phyloP scores from a whole-genome alignment of 2,329 filamentous ascomycete genomes.

The Verticillium klebahnii region DNA sequence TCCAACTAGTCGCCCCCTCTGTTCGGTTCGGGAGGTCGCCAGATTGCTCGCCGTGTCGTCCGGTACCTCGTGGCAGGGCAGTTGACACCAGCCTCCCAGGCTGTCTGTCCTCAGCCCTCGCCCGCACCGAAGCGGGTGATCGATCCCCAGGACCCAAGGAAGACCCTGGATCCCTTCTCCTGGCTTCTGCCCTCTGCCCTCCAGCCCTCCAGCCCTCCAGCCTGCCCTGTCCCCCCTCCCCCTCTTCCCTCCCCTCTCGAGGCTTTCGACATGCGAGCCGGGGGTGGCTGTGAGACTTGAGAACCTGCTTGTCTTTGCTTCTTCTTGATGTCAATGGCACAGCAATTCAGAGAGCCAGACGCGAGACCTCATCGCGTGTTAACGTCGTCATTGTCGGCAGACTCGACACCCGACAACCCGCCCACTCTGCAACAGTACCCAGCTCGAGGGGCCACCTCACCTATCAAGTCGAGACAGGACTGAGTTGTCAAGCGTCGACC shows the following conservation, averaged over 20 bases:
- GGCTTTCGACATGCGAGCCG: not conserved
- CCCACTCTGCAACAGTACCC: not conserved
- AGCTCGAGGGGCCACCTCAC: not conserved
- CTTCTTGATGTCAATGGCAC: not conserved
- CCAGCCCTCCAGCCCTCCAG: not conserved
- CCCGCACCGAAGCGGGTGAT: not conserved
- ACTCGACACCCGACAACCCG: not conserved
- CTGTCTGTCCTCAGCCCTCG: not conserved
- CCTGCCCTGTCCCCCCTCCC: not conserved
- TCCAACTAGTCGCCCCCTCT: not conserved
- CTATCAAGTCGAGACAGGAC: not conserved
- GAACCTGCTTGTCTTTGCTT: not conserved
- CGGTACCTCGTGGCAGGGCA: not conserved
- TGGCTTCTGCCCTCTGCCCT: not conserved
- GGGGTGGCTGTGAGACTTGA: not conserved
- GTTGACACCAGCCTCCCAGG: not conserved
- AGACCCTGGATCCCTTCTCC: not conserved
- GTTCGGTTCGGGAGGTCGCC: not conserved
- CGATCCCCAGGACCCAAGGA: not conserved
- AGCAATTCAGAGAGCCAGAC: not conserved
- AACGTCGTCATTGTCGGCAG: not conserved
- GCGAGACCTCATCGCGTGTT: not conserved
- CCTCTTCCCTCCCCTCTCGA: not conserved
- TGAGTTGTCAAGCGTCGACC: not conserved
- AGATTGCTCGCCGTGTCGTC: not conserved